A percentile compares a stretch with the other conserved stretches of the same genome.
Evolutionary conservation across 805 yeast species (phyloP).

Genomic region (Wickerhamomyces rabaulensis): DNA sequence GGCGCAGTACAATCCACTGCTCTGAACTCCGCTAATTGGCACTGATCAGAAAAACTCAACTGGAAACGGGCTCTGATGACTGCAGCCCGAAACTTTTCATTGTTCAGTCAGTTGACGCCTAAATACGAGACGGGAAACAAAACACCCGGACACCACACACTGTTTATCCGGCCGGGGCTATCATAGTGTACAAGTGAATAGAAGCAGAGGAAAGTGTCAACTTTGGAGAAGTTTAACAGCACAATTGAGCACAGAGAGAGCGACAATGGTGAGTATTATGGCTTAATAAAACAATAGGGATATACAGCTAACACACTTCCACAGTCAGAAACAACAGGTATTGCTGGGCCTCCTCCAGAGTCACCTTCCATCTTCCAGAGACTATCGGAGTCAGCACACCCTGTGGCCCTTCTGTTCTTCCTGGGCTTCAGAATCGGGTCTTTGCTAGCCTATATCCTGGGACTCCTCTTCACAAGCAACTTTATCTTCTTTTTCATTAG

Average conservation of each 20-base stretch:
- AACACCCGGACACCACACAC: not conserved
- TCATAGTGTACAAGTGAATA: too few species aligned
- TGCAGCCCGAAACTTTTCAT: not conserved
- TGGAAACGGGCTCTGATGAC: too few species aligned
- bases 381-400: conserved; percentile 72
- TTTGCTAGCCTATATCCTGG: conserved; percentile 62
- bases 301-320: not conserved
- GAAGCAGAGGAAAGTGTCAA: not conserved
- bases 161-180: not conserved
- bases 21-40: too few species aligned
- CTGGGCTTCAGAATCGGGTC: conserved; percentile 61
- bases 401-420: conserved; percentile 66
- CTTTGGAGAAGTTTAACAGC: not conserved
- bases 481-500: conserved; percentile 75
- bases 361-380: conserved; percentile 34
- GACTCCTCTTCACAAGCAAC: conserved; percentile 58
- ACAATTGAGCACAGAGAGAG: not conserved
- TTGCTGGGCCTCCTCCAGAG: not conserved
- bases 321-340: not conserved
- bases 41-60: too few species aligned
- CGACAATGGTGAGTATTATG: not conserved
- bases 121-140: not conserved
- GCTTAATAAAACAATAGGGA: not conserved
- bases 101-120: not conserved
- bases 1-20: not conserved